phyloP scores from a whole-genome alignment of 495 filamentous ascomycete genomes.

The Hyaloscypha hepaticicola region DNA sequence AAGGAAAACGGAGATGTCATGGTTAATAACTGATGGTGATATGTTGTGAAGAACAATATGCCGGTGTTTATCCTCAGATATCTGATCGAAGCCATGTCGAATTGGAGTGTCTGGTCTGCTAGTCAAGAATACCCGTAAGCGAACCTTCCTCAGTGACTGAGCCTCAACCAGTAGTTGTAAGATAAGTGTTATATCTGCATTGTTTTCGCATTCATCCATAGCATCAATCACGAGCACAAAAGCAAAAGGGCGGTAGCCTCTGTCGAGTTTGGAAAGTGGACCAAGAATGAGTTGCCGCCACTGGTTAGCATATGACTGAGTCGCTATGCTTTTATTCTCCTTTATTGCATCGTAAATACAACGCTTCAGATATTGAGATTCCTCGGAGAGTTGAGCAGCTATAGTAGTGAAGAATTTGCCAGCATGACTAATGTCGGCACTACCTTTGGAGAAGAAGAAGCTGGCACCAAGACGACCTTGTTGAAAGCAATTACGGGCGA shows the following conservation, averaged over 20 bases:
- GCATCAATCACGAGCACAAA: constrained; percentile 28
- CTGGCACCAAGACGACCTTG: constrained; percentile 17
- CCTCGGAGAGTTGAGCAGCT: constrained; percentile 5
- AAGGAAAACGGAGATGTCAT: constrained; percentile 18
- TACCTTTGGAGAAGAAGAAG: constrained; percentile 21
- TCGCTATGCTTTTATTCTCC: constrained; percentile 20
- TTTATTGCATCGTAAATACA: constrained; percentile 22
- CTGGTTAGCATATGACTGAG: constrained; percentile 17
- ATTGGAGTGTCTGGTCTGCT: constrained; percentile 38
- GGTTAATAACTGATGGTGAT: constrained; percentile 6
- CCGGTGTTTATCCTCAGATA: constrained; percentile 12
- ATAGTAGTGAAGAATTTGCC: constrained; percentile 26
- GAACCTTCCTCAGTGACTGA: constrained; percentile 18
- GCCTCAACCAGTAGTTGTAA: constrained; percentile 28
- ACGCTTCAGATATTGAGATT: neutral
- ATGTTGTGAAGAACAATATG: constrained; percentile 13
- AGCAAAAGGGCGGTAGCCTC: constrained; percentile 35
- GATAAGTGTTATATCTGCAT: constrained; percentile 24
- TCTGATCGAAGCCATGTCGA: constrained; percentile 14
- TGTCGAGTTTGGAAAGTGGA: constrained; percentile 25
- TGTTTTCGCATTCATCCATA: constrained; percentile 29
- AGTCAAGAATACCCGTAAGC: constrained; percentile 28
- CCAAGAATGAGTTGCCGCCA: constrained; percentile 25
- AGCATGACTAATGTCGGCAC: constrained; percentile 26
- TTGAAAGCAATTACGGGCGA: constrained; percentile 14